Evolutionary conservation across 176 grass and related monocot species (phyloP).

Genomic region (Avena atlantica): DNA sequence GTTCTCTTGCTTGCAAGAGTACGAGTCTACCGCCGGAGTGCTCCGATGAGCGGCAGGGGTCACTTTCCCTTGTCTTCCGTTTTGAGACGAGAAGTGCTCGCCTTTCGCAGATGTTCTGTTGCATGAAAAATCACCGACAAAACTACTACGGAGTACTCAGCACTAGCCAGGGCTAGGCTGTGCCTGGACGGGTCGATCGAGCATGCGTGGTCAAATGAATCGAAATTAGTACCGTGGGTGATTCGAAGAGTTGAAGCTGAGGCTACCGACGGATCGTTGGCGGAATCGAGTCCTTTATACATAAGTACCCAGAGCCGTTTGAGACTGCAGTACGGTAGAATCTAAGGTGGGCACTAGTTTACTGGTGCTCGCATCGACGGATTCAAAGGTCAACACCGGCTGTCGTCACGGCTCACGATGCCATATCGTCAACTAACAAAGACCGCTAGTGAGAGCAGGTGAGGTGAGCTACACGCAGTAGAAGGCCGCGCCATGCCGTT

Average conservation of each 20-base stretch:
- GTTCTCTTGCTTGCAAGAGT: neutral
- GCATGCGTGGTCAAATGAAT: neutral
- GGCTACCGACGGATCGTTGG: neutral
- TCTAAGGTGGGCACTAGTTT: neutral
- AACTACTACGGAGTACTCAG: neutral
- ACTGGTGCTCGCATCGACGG: neutral
- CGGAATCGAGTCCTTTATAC: neutral
- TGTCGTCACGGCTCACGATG: constrained; percentile 13
- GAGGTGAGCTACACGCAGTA: neutral
- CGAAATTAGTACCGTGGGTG: neutral
- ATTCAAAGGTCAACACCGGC: neutral
- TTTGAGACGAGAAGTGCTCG: neutral
- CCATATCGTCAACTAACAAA: neutral
- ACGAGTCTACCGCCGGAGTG: too few relatives aligned
- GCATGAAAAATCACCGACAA: neutral
- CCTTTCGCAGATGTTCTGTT: neutral
- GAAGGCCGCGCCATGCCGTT: neutral
- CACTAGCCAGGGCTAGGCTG: neutral
- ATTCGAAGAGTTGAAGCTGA: neutral
- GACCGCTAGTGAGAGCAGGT: neutral
- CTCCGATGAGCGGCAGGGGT: neutral
- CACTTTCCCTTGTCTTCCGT: neutral
- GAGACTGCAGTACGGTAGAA: neutral
- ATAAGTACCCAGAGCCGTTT: neutral
- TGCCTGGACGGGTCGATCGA: neutral